phyloP scores from a whole-genome alignment of 805 yeast species.

The Tetrapisispora nanseiensis region DNA sequence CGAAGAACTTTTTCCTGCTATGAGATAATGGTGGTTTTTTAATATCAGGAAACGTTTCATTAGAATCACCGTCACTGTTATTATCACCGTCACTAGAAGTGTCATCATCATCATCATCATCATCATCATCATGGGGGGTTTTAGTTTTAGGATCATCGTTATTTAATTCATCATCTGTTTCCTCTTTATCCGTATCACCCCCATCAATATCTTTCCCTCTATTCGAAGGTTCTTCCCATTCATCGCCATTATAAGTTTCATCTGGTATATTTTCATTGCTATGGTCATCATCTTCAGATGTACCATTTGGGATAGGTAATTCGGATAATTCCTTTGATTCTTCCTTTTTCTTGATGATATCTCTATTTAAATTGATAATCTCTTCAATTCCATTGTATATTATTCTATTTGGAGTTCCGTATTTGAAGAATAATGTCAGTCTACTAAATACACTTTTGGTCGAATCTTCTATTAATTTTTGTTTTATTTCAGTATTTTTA shows the following conservation, averaged over 20 bases:
- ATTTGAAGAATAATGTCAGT: slow-evolving; percentile 36
- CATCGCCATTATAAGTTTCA: not conserved
- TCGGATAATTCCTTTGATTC: slow-evolving; percentile 4
- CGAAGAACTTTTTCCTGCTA: not conserved
- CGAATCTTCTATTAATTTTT: slow-evolving; percentile 36
- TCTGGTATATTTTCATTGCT: slow-evolving; percentile 12
- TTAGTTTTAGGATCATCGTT: not conserved
- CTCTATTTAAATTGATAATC: slow-evolving; percentile 26
- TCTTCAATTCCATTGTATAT: slow-evolving; percentile 31
- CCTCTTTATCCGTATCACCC: not conserved
- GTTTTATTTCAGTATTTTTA: slow-evolving; percentile 33
- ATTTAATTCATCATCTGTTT: not conserved
- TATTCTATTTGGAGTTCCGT: slow-evolving; percentile 53
- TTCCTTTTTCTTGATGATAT: slow-evolving; percentile 27
- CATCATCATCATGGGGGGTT: not conserved
- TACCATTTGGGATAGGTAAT: too few species aligned
- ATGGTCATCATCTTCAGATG: slow-evolving; percentile 26
- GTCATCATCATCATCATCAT: slow-evolving; percentile 14
- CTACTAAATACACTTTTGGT: slow-evolving; percentile 40
- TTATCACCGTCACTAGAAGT: slow-evolving; percentile 9
- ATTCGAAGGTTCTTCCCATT: not conserved
- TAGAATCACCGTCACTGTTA: not conserved
- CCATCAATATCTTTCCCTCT: not conserved
- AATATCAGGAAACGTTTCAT: slow-evolving; percentile 7
- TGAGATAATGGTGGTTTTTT: slow-evolving; percentile 6